These are phyloP conservation scores for Fonsecaea monophora DNA, from an alignment of 2,329 filamentous ascomycete genomes.

Conservation along the genomic window DNA sequence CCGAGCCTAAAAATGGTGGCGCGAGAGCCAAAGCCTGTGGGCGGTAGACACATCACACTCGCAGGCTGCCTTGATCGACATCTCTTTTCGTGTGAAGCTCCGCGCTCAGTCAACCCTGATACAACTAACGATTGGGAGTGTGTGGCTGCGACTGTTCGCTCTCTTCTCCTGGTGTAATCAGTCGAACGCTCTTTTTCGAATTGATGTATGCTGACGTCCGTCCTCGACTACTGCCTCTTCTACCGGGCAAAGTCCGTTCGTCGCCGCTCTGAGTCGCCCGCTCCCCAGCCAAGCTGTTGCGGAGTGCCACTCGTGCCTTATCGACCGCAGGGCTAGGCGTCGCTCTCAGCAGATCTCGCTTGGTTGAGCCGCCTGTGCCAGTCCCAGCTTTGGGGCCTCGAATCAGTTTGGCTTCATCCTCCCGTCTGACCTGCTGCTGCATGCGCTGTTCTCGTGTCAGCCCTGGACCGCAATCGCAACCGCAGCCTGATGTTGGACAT, in stretches of 20 bases:
- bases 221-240: constrained; percentile 37
- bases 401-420: constrained; percentile 35
- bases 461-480: constrained; percentile 65
- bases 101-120: background rate
- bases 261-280: constrained; percentile 37
- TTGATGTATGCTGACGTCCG: constrained; percentile 44
- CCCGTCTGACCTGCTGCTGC: constrained; percentile 44
- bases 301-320: constrained; percentile 53
- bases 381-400: constrained; percentile 45
- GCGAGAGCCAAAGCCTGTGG: background rate
- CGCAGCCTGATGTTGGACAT: constrained; percentile 65
- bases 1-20: background rate
- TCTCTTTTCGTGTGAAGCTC: constrained; percentile 3
- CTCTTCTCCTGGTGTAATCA: constrained; percentile 54
- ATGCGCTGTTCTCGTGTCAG: constrained; percentile 52
- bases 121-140: background rate
- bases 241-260: constrained; percentile 34
- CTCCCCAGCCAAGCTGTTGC: constrained; percentile 43
- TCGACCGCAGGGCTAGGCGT: constrained; percentile 56
- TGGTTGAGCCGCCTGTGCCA: constrained; percentile 47
- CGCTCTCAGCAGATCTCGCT: constrained; percentile 53
- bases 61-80: background rate
- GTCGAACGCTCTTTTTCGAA: constrained; percentile 53
- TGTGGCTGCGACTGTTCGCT: constrained; percentile 14
- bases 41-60: background rate